Evolutionary conservation across 768 basidiomycete species (phyloP).

Genomic region (Tephrocybe sp.): DNA sequence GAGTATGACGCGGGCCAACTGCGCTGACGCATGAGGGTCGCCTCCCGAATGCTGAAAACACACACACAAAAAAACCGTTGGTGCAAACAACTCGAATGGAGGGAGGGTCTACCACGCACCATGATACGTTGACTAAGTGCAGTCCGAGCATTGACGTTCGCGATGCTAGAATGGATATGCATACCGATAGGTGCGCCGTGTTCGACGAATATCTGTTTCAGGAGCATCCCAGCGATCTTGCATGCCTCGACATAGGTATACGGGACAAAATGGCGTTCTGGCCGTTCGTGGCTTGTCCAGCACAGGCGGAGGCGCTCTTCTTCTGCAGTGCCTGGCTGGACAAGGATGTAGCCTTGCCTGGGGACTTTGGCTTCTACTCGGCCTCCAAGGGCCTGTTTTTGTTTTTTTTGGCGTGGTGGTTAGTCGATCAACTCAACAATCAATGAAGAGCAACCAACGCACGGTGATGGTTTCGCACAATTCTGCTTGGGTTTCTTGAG

Average conservation of each 20-base stretch:
- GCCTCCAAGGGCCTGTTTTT: conserved; percentile 74
- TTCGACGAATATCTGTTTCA: conserved; percentile 76
- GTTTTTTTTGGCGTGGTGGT: no score
- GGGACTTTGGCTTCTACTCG: conserved; percentile 78
- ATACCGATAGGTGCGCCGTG: conserved; percentile 64
- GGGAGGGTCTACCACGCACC: no score
- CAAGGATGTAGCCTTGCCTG: conserved; percentile 69
- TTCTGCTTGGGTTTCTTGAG: conserved; percentile 65
- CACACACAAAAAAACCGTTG: no score
- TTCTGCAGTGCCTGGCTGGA: conserved; percentile 65
- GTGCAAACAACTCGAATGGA: no score
- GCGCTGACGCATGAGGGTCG: conserved; percentile 66
- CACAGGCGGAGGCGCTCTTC: conserved; percentile 74
- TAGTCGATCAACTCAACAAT: no score
- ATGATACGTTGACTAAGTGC: conserved; percentile 68
- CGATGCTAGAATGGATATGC: conserved; percentile 80
- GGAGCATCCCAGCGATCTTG: conserved; percentile 68
- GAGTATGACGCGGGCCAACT: conserved; percentile 71
- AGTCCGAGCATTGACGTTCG: conserved; percentile 69
- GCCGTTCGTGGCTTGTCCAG: conserved; percentile 67
- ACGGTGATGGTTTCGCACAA: conserved; percentile 75
- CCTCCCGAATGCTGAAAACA: conserved; percentile 71
- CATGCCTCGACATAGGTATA: conserved; percentile 84
- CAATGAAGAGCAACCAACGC: conserved; percentile 14
- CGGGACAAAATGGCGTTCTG: conserved; percentile 76